A percentile compares a stretch with the other conserved stretches of the same genome.
Evolutionary conservation across 768 basidiomycete species (phyloP).

Genomic region (Postia placenta): DNA sequence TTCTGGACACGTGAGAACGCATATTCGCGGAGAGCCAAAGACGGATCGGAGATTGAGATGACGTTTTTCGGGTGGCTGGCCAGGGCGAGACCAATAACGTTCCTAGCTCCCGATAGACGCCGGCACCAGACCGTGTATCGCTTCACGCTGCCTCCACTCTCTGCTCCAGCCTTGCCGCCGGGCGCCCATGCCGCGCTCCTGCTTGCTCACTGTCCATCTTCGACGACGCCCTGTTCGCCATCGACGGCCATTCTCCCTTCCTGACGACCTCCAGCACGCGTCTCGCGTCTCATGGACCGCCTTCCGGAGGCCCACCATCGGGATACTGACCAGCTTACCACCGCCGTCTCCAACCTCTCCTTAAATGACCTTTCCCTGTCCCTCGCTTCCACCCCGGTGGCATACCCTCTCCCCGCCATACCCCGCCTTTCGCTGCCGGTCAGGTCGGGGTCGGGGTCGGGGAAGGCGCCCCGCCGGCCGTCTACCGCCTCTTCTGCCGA

Average conservation of each 20-base stretch:
- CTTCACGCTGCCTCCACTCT: no score
- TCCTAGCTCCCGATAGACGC: neutral
- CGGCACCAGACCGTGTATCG: no score
- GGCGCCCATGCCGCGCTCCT: neutral
- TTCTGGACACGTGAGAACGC: no score
- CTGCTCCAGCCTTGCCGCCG: neutral
- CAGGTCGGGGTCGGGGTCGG: constrained; percentile 5
- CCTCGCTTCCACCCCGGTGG: neutral
- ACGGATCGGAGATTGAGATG: constrained; percentile 1
- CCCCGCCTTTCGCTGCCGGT: neutral
- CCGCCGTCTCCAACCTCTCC: neutral
- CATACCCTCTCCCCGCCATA: constrained; percentile 1
- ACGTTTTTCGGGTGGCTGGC: neutral
- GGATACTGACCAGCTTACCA: neutral
- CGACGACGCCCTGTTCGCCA: no score
- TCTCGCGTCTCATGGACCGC: neutral
- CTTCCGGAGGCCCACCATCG: neutral
- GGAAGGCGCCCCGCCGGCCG: constrained; percentile 27
- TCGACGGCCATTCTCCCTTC: no score
- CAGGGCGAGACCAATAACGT: neutral
- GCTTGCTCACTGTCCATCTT: neutral
- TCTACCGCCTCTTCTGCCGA: constrained; percentile 42
- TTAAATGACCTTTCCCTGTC: constrained; percentile 1
- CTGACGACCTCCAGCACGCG: no score
- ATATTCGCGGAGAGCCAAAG: neutral